Evolutionary conservation across 805 yeast genomes (phyloP).

Genomic region (Lipomyces kockii): DNA sequence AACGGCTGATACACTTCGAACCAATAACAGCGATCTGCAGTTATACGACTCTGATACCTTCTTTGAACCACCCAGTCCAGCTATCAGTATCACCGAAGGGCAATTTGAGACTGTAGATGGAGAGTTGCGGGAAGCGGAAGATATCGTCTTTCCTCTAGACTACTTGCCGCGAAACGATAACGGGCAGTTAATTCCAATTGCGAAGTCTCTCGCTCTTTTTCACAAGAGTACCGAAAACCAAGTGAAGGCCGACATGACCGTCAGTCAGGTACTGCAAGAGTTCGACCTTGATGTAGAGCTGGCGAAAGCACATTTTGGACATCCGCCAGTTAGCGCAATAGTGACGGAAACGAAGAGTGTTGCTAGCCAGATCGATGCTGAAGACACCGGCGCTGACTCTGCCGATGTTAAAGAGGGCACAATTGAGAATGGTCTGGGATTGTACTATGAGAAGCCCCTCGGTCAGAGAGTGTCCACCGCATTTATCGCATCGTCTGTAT

Average conservation of each 20-base stretch:
- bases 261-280: conserved; percentile 8
- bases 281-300: conserved; percentile 24
- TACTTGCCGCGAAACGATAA: neutral
- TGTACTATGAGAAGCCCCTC: neutral
- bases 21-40: neutral
- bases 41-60: neutral
- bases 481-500: neutral
- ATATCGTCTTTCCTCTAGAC: neutral
- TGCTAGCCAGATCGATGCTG: neutral
- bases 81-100: neutral
- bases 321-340: conserved; percentile 10
- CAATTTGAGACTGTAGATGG: neutral
- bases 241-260: neutral
- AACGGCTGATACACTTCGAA: neutral
- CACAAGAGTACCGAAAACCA: neutral
- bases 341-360: neutral
- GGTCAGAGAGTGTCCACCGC: neutral
- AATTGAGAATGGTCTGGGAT: neutral
- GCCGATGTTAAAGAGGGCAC: neutral
- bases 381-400: neutral
- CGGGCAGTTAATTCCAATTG: neutral
- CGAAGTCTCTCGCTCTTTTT: neutral
- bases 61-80: neutral
- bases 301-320: conserved; percentile 14
- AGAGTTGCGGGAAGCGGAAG: neutral